Evolutionary conservation across 1,284 basidiomycete genomes (phyloP), one percentile per base, ranked within the genome.

Genomic region (Laetiporus sulphureus): DNA sequence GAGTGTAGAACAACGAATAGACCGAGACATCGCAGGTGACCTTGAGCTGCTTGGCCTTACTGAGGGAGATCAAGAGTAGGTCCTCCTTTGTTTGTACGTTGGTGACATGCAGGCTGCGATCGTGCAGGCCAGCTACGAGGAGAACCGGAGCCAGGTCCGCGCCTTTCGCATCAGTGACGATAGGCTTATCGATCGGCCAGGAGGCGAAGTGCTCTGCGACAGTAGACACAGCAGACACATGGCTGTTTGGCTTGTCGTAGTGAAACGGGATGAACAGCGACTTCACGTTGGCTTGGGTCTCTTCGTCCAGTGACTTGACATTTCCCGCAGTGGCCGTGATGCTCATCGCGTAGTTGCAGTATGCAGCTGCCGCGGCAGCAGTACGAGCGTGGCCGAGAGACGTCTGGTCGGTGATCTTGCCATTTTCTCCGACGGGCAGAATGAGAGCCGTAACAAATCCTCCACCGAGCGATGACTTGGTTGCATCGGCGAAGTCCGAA

Each of bases 1-100:
- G 74, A 19, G 78, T 80, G 68, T 93, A 94, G 79, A 97, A 98
- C 46, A 99, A 71, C 8, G 91, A 79, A 64, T 92, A 98, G 38
- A 98, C 76, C 7, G 93, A 83, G 25, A 97, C 91, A 56, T 99
- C 96, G 62, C 95, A 98, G 2, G 94, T 98, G 45, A 98, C 95
- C 58, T 90, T 86, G 53, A 99, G 76, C 21, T 87, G 75, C 71
- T 95, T 96, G 41, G 86, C 84, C 69, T 99, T 99, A 73, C 91
- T 92, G 38, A 99, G 73, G 5, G 87, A 83, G 60, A 99, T 98
- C 45, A 99, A 69, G 30, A 87, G 71, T 42, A 99, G 73, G 61
- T 99, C 96, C 47, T 94, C 93, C 54, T 80, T 75, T 48, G 75
- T 85, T 51, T 84, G 82, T 27, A 99, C 91, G 55, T 95, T 89